These are phyloP conservation scores for Ogataea nonfermentans DNA, from an alignment of 805 yeast species.

Conservation along the genomic window DNA sequence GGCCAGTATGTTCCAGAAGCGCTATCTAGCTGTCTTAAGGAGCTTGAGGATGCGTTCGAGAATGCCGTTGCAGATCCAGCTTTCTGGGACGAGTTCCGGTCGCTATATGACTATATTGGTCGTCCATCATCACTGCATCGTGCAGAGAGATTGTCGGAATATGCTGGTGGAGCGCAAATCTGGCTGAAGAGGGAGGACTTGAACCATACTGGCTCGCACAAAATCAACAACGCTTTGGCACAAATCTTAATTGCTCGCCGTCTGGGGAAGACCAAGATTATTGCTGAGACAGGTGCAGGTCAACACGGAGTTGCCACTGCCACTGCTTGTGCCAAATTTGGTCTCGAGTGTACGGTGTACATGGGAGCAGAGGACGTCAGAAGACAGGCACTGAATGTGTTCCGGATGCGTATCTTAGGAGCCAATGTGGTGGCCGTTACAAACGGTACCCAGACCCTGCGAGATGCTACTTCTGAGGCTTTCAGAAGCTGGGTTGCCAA, in stretches of 20 bases:
- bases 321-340: constrained; percentile 90
- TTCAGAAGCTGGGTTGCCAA: constrained; percentile 94
- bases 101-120: constrained; percentile 88
- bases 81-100: constrained; percentile 90
- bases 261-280: constrained; percentile 71
- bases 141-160: constrained; percentile 86
- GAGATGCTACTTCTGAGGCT: constrained; percentile 98
- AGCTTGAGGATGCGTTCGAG: constrained; percentile 85
- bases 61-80: constrained; percentile 82
- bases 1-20: constrained; percentile 99
- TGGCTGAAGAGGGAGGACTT: constrained; percentile 98
- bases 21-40: constrained; percentile 83
- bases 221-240: constrained; percentile 80
- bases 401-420: constrained; percentile 95
- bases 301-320: constrained; percentile 95
- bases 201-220: constrained; percentile 87
- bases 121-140: constrained; percentile 91
- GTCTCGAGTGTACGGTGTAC: constrained; percentile 87
- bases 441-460: constrained; percentile 91
- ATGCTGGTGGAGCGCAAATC: constrained; percentile 92
- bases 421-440: constrained; percentile 93
- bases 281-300: constrained; percentile 93
- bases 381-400: constrained; percentile 96
- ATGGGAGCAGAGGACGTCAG: constrained; percentile 99
- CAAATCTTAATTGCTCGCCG: constrained; percentile 79